A percentile compares a stretch with the other conserved stretches of the same genome.
Evolutionary conservation across 768 basidiomycete species (phyloP).

Genomic region (Suillus weaverae): DNA sequence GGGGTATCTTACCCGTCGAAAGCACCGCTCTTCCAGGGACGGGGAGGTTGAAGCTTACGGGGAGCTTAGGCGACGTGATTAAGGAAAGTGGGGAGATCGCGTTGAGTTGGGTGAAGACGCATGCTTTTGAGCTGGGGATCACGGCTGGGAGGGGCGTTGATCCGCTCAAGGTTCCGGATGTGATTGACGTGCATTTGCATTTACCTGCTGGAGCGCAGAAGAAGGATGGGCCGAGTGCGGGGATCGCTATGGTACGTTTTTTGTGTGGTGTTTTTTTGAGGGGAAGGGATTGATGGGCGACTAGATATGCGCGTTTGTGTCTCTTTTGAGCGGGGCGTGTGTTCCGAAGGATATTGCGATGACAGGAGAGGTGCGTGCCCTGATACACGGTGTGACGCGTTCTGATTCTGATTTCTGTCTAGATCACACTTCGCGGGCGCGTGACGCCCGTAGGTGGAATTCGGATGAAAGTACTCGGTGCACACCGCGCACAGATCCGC

Average conservation of each 20-base stretch:
- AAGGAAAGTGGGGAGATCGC: conserved; percentile 90
- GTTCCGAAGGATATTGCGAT: conserved; percentile 77
- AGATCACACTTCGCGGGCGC: conserved; percentile 82
- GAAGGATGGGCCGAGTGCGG: conserved; percentile 93
- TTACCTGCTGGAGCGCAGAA: conserved; percentile 88
- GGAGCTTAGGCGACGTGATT: conserved; percentile 87
- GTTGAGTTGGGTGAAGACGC: conserved; percentile 88
- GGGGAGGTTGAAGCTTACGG: conserved; percentile 76
- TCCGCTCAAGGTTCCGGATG: conserved; percentile 69
- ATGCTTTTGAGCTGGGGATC: conserved; percentile 78
- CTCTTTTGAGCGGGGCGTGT: conserved; percentile 73
- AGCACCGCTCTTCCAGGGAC: conserved; percentile 74
- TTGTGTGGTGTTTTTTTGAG: neutral
- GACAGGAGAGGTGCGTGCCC: conserved; percentile 75
- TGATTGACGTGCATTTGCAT: conserved; percentile 85
- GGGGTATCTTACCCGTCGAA: conserved; percentile 84
- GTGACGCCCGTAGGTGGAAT: conserved; percentile 88
- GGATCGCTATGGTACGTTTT: conserved; percentile 72
- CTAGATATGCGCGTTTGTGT: conserved; percentile 83
- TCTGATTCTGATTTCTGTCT: neutral
- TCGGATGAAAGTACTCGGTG: conserved; percentile 89
- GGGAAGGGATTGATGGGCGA: neutral
- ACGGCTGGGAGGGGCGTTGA: conserved; percentile 70
- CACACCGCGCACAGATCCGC: conserved; percentile 81
- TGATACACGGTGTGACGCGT: neutral